Evolutionary conservation across 257 asterid genomes (phyloP).

Genomic region (Solanum phureja): DNA sequence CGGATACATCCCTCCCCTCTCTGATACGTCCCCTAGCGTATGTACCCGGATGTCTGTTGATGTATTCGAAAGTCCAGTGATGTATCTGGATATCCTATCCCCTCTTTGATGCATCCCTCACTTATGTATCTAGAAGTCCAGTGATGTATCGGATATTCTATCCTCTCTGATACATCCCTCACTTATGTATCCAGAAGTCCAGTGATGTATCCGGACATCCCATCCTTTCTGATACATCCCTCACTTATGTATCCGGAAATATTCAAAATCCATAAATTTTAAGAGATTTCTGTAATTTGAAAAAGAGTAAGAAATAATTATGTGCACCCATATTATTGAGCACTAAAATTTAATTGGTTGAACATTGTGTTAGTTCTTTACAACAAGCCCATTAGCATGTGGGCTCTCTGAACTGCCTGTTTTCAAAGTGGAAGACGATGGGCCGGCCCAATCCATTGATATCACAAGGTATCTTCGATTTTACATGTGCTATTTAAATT

Average conservation of each 20-base stretch:
- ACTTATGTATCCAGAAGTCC: too few species aligned
- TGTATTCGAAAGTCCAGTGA: too few species aligned
- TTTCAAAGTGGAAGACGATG: conserved; percentile 17
- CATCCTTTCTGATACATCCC: too few species aligned
- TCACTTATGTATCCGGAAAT: too few species aligned
- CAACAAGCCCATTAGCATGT: conserved; percentile 50
- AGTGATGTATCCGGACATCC: too few species aligned
- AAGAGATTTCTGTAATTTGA: not conserved
- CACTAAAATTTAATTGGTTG: not conserved
- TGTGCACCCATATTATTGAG: not conserved
- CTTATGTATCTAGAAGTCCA: too few species aligned
- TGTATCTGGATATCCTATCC: too few species aligned
- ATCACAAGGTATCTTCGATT: conserved; percentile 33
- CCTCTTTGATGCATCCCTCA: too few species aligned
- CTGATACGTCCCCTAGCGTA: too few species aligned
- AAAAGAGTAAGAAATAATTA: not conserved
- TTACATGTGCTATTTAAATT: not conserved
- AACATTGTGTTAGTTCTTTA: conserved; percentile 36
- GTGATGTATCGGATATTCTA: too few species aligned
- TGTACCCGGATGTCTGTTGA: too few species aligned
- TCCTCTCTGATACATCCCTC: too few species aligned
- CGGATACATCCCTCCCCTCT: not conserved
- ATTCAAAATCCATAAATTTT: not conserved
- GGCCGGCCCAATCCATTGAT: conserved; percentile 18
- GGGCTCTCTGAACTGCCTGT: conserved; percentile 34